These are phyloP conservation scores for Cyberlindnera mycetangii DNA, from an alignment of 805 yeast genomes.

Conservation along the genomic window DNA sequence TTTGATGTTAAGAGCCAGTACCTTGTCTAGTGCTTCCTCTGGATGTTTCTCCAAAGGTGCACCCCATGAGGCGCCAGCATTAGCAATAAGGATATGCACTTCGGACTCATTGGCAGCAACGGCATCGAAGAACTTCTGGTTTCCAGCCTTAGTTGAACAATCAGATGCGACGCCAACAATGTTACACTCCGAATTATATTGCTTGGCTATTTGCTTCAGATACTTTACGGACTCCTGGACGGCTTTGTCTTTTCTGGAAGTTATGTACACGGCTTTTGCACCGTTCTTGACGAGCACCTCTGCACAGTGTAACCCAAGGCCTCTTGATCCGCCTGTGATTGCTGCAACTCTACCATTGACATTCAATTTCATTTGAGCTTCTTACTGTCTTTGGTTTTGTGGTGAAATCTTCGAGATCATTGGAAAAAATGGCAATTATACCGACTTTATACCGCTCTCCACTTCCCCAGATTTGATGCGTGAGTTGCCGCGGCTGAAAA, in stretches of 20 bases:
- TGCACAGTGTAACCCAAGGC: slow-evolving; percentile 68
- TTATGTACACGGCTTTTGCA: slow-evolving; percentile 56
- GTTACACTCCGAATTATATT: slow-evolving; percentile 26
- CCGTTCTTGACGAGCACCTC: slow-evolving; percentile 61
- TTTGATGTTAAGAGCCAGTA: slow-evolving; percentile 57
- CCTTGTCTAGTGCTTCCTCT: slow-evolving; percentile 57
- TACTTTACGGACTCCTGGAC: slow-evolving; percentile 52
- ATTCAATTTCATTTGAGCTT: slow-evolving; percentile 28
- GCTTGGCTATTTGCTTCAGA: slow-evolving; percentile 31
- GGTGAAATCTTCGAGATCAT: too few species aligned
- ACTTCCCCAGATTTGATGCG: not conserved
- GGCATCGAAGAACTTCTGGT: slow-evolving; percentile 40
- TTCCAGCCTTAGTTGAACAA: slow-evolving; percentile 48
- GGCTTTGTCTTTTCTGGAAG: slow-evolving; percentile 61
- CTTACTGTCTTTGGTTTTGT: too few species aligned
- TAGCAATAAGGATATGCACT: slow-evolving; percentile 65
- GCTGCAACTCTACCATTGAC: slow-evolving; percentile 63
- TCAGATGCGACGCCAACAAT: slow-evolving; percentile 57
- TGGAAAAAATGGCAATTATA: not conserved
- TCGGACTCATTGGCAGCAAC: slow-evolving; percentile 38
- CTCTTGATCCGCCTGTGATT: slow-evolving; percentile 74
- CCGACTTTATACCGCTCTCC: not conserved
- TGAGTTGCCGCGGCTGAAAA: slow-evolving; percentile 2
- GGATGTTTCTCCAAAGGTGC: slow-evolving; percentile 60
- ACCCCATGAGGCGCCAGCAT: slow-evolving; percentile 84